phyloP scores from a whole-genome alignment of 805 yeast genomes.

The Ogataea polymorpha region DNA sequence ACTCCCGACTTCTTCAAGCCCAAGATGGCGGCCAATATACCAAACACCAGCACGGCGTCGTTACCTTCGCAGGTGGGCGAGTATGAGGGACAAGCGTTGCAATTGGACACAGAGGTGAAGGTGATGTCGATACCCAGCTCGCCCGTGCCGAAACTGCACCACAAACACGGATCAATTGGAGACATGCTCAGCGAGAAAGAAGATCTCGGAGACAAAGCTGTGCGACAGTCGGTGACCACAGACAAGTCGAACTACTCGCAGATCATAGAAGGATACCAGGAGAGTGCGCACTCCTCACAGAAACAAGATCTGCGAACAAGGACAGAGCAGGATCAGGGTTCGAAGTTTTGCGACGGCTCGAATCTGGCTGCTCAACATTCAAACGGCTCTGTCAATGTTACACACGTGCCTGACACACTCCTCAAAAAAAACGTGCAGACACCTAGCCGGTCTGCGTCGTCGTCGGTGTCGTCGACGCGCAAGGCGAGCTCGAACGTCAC shows the following conservation, averaged over 20 bases:
- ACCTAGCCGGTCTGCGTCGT: slow-evolving; percentile 13
- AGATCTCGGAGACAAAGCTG: neutral
- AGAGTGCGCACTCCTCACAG: slow-evolving; percentile 1
- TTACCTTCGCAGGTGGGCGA: slow-evolving; percentile 18
- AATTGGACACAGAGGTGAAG: slow-evolving; percentile 15
- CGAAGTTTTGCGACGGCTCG: neutral
- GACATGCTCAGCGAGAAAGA: slow-evolving; percentile 2
- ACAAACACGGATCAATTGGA: slow-evolving; percentile 12
- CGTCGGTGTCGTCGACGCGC: slow-evolving; percentile 15
- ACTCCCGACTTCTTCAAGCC: slow-evolving; percentile 1
- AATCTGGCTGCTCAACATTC: neutral
- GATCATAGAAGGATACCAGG: slow-evolving; percentile 12
- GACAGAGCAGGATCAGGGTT: neutral
- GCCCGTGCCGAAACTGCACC: slow-evolving; percentile 13
- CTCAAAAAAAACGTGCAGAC: neutral
- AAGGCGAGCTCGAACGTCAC: slow-evolving; percentile 15
- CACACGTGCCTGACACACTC: slow-evolving; percentile 1
- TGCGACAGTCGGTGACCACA: slow-evolving; percentile 5
- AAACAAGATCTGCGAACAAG: neutral
- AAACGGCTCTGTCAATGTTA: slow-evolving; percentile 1
- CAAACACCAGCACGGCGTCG: slow-evolving; percentile 3
- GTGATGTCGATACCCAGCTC: slow-evolving; percentile 14
- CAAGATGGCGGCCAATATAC: neutral
- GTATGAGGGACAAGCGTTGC: slow-evolving; percentile 14
- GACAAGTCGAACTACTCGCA: slow-evolving; percentile 10